Conservation (phyloP, 2,329 filamentous ascomycete species). For the Aspergillus ruber region DNA sequence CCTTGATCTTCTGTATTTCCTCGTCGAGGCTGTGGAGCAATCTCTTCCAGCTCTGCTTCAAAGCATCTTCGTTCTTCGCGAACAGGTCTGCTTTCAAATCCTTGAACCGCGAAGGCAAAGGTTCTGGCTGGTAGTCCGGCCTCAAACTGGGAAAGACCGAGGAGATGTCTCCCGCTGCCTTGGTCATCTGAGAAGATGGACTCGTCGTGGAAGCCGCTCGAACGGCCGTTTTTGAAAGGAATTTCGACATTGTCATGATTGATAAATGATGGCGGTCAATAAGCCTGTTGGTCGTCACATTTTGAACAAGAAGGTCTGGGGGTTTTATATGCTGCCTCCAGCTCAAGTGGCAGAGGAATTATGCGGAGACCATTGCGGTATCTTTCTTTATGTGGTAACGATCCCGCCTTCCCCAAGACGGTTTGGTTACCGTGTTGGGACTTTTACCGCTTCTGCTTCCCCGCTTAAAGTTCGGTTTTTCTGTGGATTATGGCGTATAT, state of each 20-base stretch:
- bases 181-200: slow-evolving; percentile 29
- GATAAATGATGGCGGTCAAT: not conserved
- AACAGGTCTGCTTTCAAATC: slow-evolving; percentile 36
- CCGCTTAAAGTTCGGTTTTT: not conserved
- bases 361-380: slow-evolving; percentile 8
- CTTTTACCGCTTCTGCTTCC: slow-evolving; percentile 4
- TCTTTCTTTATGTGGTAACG: slow-evolving; percentile 3
- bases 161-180: slow-evolving; percentile 42
- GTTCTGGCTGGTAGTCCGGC: slow-evolving; percentile 36
- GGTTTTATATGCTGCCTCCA: slow-evolving; percentile 11
- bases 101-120: slow-evolving; percentile 37
- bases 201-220: slow-evolving; percentile 28
- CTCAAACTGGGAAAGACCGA: slow-evolving; percentile 43
- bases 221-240: slow-evolving; percentile 21
- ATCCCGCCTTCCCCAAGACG: slow-evolving; percentile 7
- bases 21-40: slow-evolving; percentile 33
- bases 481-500: not conserved
- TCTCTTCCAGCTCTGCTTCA: slow-evolving; percentile 38
- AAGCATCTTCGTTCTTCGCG: slow-evolving; percentile 31
- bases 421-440: slow-evolving; percentile 3
- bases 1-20: slow-evolving; percentile 37
- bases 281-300: no score
- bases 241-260: slow-evolving; percentile 23
- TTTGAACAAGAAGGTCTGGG: not conserved
- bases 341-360: slow-evolving; percentile 2